These are phyloP conservation scores for Phytopythium cucurbitacearum DNA, from an alignment of 352 stramenopile species.

Conservation along the genomic window DNA sequence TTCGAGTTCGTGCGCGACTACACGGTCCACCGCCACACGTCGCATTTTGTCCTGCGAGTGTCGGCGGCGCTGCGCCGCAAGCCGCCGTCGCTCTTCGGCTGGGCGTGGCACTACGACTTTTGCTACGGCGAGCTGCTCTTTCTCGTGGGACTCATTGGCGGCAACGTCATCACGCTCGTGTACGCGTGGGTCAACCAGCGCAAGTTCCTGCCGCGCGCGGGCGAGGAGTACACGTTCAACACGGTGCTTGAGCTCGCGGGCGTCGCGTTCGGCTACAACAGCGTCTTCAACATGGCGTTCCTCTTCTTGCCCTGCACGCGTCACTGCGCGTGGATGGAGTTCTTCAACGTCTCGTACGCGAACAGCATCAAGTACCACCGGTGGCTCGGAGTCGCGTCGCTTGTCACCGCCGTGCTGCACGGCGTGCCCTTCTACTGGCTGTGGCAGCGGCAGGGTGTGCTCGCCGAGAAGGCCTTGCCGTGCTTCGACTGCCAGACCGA, in stretches of 20 bases:
- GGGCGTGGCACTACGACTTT: constrained; percentile 17
- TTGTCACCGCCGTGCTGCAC: constrained; percentile 34
- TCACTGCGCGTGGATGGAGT: constrained; percentile 64
- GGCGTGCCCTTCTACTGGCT: constrained; percentile 43
- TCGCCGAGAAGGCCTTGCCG: constrained; percentile 28
- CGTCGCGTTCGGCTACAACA: constrained; percentile 46
- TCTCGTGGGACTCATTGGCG: constrained; percentile 28
- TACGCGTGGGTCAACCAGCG: constrained; percentile 41
- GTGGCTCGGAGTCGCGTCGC: constrained; percentile 41
- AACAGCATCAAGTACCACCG: constrained; percentile 64
- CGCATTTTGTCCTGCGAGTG: constrained; percentile 25
- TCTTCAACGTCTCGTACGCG: constrained; percentile 53
- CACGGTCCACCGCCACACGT: constrained; percentile 35
- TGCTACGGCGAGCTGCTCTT: constrained; percentile 71
- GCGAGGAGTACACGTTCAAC: constrained; percentile 38
- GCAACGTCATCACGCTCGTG: constrained; percentile 56
- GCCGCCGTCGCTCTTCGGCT: constrained; percentile 12
- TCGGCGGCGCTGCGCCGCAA: constrained; percentile 44
- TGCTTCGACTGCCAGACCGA: constrained; percentile 54
- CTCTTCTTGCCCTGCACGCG: constrained; percentile 52
- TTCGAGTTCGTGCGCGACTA: constrained; percentile 37
- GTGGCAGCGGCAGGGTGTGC: constrained; percentile 26
- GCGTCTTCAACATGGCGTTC: constrained; percentile 62
- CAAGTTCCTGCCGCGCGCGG: constrained; percentile 16
- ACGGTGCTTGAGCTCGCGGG: constrained; percentile 36